phyloP scores from a whole-genome alignment of 352 stramenopile genomes.

The Thraustochytrium sp. region DNA sequence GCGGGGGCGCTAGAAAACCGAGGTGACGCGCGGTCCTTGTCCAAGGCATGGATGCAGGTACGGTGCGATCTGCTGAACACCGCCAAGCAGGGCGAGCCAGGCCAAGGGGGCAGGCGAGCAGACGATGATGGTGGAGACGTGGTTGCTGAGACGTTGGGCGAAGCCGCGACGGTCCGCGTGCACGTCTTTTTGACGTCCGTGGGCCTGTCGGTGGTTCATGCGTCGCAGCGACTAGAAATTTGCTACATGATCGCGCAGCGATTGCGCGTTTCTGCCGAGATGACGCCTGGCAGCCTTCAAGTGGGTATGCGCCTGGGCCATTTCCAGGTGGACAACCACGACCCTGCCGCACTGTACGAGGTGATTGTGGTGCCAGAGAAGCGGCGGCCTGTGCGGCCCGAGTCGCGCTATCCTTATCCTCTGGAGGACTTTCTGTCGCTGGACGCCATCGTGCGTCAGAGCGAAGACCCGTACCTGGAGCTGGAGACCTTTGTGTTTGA shows the following conservation, averaged over 20 bases:
- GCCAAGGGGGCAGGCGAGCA: too few species aligned
- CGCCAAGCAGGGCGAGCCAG: too few species aligned
- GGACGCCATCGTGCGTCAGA: slow-evolving; percentile 7
- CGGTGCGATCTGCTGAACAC: neutral
- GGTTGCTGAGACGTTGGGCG: neutral
- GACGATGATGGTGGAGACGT: too few species aligned
- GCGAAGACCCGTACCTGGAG: slow-evolving; percentile 16
- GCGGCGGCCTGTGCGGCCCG: neutral
- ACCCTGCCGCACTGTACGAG: neutral
- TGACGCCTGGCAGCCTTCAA: neutral
- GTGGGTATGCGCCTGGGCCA: neutral
- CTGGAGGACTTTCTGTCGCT: neutral
- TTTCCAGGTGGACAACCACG: slow-evolving; percentile 38
- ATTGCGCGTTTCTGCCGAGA: neutral
- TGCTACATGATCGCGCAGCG: slow-evolving; percentile 8
- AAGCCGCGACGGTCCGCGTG: neutral
- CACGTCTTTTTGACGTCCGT: neutral
- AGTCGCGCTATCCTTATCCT: neutral
- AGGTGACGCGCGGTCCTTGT: neutral
- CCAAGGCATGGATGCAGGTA: slow-evolving; percentile 2
- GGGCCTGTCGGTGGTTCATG: neutral
- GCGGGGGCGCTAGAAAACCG: too few species aligned
- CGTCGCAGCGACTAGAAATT: neutral
- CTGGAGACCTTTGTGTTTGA: slow-evolving; percentile 26
- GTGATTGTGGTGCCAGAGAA: neutral